These are phyloP conservation scores for Penicillium cataractarum DNA, from an alignment of 495 filamentous ascomycete genomes.

Conservation along the genomic window DNA sequence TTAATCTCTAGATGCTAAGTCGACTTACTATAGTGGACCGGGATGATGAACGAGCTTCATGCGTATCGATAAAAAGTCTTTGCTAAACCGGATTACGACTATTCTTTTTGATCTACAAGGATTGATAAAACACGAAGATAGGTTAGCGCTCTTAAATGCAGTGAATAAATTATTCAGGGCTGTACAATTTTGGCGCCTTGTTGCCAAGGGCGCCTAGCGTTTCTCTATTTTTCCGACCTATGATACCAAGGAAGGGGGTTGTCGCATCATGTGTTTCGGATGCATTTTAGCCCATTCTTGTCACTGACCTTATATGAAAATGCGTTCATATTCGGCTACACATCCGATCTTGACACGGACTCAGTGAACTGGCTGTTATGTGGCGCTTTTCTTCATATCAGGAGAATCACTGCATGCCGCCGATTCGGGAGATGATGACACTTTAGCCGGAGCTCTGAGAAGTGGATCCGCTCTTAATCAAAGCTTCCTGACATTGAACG, in stretches of 20 bases:
- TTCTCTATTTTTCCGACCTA: not conserved
- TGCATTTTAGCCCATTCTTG: not conserved
- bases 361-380: not conserved
- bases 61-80: too few species aligned
- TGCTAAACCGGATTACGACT: too few species aligned
- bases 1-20: too few species aligned
- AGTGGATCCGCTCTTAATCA: not conserved
- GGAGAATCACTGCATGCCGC: not conserved
- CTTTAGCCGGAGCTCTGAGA: not conserved
- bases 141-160: too few species aligned
- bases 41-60: not conserved
- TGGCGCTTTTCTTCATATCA: conserved; percentile 19
- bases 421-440: not conserved
- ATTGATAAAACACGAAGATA: too few species aligned
- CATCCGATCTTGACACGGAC: conserved; percentile 18
- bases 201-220: not conserved
- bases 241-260: not conserved
- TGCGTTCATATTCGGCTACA: not conserved
- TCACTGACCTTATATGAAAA: not conserved
- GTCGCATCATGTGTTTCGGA: conserved; percentile 6
- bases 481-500: not conserved
- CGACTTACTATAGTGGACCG: too few species aligned
- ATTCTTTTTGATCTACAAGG: too few species aligned
- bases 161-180: not conserved
- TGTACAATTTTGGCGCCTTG: not conserved